phyloP scores from a whole-genome alignment of 2,329 filamentous ascomycete genomes.

The Xylaria multiplex region DNA sequence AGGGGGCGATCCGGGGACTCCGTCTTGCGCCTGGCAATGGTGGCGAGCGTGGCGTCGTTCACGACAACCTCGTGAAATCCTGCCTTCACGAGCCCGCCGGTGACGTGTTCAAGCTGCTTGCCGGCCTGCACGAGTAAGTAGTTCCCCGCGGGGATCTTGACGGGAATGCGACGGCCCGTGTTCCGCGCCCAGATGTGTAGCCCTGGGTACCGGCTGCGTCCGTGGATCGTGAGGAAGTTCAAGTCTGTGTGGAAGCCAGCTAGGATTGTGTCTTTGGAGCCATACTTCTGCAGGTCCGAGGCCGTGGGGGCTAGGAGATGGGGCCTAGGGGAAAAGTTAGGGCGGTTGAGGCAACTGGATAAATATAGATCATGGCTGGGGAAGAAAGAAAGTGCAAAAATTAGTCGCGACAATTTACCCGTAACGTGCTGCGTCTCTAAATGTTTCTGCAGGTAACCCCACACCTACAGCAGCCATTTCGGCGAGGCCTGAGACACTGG shows the following conservation, averaged over 20 bases:
- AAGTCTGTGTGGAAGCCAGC: slow-evolving; percentile 73
- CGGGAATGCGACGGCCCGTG: slow-evolving; percentile 67
- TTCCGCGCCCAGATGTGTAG: slow-evolving; percentile 72
- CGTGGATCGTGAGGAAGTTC: slow-evolving; percentile 73
- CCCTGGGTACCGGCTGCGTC: slow-evolving; percentile 69
- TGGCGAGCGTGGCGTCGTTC: slow-evolving; percentile 61
- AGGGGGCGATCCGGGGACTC: slow-evolving; percentile 61
- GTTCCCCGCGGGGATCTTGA: slow-evolving; percentile 67
- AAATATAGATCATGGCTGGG: not conserved
- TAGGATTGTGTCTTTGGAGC: slow-evolving; percentile 65
- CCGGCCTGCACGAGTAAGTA: slow-evolving; percentile 70
- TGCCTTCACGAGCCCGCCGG: slow-evolving; percentile 69
- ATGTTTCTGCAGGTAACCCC: slow-evolving; percentile 62
- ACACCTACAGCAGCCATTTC: slow-evolving; percentile 69
- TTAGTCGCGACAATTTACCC: slow-evolving; percentile 53
- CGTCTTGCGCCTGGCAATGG: slow-evolving; percentile 55
- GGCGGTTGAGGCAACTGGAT: not conserved
- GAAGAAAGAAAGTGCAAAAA: not conserved
- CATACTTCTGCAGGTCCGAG: slow-evolving; percentile 66
- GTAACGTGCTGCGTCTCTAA: slow-evolving; percentile 65
- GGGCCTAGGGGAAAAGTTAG: slow-evolving; percentile 52
- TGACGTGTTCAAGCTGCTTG: slow-evolving; percentile 71
- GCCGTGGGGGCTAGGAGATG: slow-evolving; percentile 70
- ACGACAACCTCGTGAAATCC: slow-evolving; percentile 71
- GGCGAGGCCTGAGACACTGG: slow-evolving; percentile 61